These are phyloP conservation scores for Diaporthe destruens DNA, from an alignment of 2,329 filamentous ascomycete genomes.

Conservation along the genomic window DNA sequence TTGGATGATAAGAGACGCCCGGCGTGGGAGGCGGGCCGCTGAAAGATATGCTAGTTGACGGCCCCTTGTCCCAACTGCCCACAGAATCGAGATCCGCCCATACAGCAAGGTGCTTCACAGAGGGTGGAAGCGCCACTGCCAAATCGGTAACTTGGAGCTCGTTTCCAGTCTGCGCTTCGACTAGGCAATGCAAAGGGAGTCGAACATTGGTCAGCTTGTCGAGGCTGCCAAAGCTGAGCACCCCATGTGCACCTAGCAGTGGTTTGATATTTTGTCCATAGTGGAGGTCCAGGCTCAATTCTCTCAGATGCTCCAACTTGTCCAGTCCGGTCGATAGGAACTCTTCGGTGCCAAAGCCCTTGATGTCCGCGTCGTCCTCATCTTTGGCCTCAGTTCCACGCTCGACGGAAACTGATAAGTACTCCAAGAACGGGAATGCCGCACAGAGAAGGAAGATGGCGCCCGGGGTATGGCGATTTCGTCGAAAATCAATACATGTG, in stretches of 20 bases:
- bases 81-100: not conserved
- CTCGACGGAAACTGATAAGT: not conserved
- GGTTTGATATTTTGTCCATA: not conserved
- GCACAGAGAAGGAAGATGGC: not conserved
- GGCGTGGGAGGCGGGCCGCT: not conserved
- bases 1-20: not conserved
- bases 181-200: not conserved
- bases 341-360: not conserved
- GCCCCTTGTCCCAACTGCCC: not conserved
- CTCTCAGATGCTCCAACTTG: not conserved
- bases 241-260: not conserved
- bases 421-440: not conserved
- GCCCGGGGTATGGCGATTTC: not conserved
- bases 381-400: not conserved
- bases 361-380: accelerated
- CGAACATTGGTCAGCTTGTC: not conserved
- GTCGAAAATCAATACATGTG: not conserved
- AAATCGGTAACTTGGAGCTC: not conserved
- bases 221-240: not conserved
- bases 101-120: not conserved
- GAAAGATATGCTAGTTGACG: too few species aligned
- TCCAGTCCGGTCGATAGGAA: not conserved
- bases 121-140: not conserved
- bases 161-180: not conserved
- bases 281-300: not conserved